Evolutionary conservation across 2,329 filamentous ascomycete genomes (phyloP).

Genomic region (Ceratocystis diversiconidia): DNA sequence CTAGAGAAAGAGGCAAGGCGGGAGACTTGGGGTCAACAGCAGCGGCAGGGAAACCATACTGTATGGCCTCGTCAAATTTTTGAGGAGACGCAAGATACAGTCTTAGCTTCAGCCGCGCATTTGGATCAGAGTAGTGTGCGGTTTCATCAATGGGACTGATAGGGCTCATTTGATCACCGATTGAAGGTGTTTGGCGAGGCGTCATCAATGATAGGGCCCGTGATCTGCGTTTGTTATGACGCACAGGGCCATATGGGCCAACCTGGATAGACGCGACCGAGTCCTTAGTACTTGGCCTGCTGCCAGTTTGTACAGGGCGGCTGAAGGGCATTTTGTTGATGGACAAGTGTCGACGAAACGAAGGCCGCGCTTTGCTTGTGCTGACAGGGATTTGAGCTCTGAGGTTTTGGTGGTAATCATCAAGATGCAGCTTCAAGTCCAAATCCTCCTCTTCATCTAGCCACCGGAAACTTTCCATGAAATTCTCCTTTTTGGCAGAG

Average conservation of each 20-base stretch:
- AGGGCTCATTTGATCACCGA: slow-evolving; percentile 16
- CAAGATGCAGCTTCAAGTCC: slow-evolving; percentile 50
- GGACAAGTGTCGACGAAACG: slow-evolving; percentile 58
- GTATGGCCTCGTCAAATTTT: slow-evolving; percentile 89
- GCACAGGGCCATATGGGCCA: slow-evolving; percentile 22
- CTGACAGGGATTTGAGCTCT: slow-evolving; percentile 35
- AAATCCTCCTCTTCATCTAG: slow-evolving; percentile 59
- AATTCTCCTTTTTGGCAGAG: slow-evolving; percentile 33
- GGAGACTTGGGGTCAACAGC: slow-evolving; percentile 19
- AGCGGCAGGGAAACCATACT: slow-evolving; percentile 74
- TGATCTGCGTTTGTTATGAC: slow-evolving; percentile 37
- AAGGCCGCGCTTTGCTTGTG: slow-evolving; percentile 37
- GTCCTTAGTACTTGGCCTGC: slow-evolving; percentile 34
- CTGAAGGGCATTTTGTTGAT: slow-evolving; percentile 51
- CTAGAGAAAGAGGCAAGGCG: slow-evolving; percentile 14
- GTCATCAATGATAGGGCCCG: slow-evolving; percentile 41
- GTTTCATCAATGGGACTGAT: slow-evolving; percentile 49
- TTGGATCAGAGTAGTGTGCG: slow-evolving; percentile 78
- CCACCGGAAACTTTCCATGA: slow-evolving; percentile 59
- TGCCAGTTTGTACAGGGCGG: slow-evolving; percentile 37
- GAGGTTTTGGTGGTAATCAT: slow-evolving; percentile 55
- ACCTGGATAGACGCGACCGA: slow-evolving; percentile 23
- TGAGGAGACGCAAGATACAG: slow-evolving; percentile 78
- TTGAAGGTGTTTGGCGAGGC: slow-evolving; percentile 24
- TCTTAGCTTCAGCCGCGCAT: slow-evolving; percentile 72